phyloP scores from a whole-genome alignment of 2,329 filamentous ascomycete genomes.

The Trichophyton rubrum region DNA sequence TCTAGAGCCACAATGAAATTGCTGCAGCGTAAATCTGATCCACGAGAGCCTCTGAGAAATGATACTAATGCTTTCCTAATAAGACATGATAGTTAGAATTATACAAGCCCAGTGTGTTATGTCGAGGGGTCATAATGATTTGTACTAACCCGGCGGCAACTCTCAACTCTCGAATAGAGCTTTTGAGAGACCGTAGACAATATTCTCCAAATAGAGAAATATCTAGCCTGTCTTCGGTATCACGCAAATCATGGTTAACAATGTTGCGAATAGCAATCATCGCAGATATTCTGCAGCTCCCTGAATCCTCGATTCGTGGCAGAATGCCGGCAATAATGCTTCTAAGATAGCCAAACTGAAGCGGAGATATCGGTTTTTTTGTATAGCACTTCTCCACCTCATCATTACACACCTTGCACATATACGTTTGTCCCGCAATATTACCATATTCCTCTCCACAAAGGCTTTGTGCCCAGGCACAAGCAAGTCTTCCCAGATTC shows the following conservation, averaged over 20 bases:
- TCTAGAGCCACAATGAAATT: slow-evolving; percentile 61
- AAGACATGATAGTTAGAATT: slow-evolving; percentile 1
- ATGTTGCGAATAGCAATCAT: slow-evolving; percentile 61
- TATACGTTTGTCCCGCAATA: slow-evolving; percentile 17
- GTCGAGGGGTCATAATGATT: background rate
- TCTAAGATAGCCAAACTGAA: slow-evolving; percentile 26
- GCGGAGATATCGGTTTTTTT: slow-evolving; percentile 11
- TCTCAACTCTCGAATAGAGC: slow-evolving; percentile 72
- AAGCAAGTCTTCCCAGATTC: slow-evolving; percentile 45
- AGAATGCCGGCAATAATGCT: slow-evolving; percentile 33
- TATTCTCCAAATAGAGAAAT: slow-evolving; percentile 60
- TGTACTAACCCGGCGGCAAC: slow-evolving; percentile 55
- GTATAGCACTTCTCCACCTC: slow-evolving; percentile 15
- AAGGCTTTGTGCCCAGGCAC: slow-evolving; percentile 42
- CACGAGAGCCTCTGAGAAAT: slow-evolving; percentile 47
- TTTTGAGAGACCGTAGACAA: slow-evolving; percentile 68
- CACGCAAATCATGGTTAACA: slow-evolving; percentile 51
- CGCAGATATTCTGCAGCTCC: slow-evolving; percentile 53
- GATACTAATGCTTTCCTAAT: slow-evolving; percentile 49
- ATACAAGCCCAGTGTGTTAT: too few species aligned
- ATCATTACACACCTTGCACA: slow-evolving; percentile 29
- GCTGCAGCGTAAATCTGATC: slow-evolving; percentile 38
- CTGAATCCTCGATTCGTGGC: slow-evolving; percentile 36
- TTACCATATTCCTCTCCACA: slow-evolving; percentile 19
- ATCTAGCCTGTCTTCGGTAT: slow-evolving; percentile 53